Base-by-base conservation (phyloP, 192 early-diverging fungal species). In the Hyaloraphidium curvatum region DNA sequence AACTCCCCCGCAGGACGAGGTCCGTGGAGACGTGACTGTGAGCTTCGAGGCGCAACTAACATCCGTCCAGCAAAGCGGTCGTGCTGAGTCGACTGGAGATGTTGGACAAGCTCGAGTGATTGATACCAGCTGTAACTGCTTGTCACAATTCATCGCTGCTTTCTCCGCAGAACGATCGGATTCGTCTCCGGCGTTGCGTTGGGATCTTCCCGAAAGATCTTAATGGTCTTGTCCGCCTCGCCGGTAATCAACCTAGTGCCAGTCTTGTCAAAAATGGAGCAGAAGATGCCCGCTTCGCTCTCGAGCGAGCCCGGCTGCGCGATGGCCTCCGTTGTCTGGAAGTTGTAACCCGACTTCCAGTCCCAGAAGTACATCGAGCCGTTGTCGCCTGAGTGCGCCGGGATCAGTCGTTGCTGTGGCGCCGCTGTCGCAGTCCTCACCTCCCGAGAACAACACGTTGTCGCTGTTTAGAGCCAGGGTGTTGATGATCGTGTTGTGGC, bases 181-280 rank as follows among this genome's bases (percentile, higher is more conserved):
- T 55, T 33, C 25, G 37, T 28, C 40, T 55, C 54, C 2, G 23
- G 26, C 22, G 37, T 55, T 9, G 88, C 86, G 39, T 77, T 71
- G 33, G 82, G 78, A 55, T 91, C 86, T 58, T 91, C 86, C 52
- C 81, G 84, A 78, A 84, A 96, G 48, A 99, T 89, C 72, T 99
- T 99, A 66, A 99, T 90, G 0, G 90, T 90, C 69, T 99, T 99
- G 65, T 99, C 95, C 0, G 91, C 92, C 64, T 97, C 95, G 57
- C 95, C 87, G 1, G 95, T 99, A 55, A 99, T 88, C 40, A 99
- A 69, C 31, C 95, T 82, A 51, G 84, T 74, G 0, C 95, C 92
- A 17, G 92, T 90, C 41, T 77, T 77, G 60, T 99, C 95, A 79
- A 99, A 99, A 1, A 86, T 80, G 39, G 85, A 86, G 56, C 83